These are phyloP conservation scores for Fusarium sp. DNA, from an alignment of 2,329 filamentous ascomycete species.

Conservation along the genomic window DNA sequence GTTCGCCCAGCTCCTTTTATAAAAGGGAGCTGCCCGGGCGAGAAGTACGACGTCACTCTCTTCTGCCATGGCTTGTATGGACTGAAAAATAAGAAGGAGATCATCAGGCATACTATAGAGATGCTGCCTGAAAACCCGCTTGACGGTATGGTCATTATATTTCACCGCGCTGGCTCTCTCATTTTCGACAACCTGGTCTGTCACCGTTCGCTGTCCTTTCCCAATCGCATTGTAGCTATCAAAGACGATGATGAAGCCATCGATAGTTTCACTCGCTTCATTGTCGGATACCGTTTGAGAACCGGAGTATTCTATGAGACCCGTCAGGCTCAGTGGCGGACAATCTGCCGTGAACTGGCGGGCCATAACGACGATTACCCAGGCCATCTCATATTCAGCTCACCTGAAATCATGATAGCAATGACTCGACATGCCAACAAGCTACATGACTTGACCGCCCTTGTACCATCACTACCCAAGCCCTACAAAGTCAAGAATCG, in stretches of 20 bases:
- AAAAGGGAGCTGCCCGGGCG: constrained; percentile 43
- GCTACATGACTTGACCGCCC: constrained; percentile 54
- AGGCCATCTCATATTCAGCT: constrained; percentile 57
- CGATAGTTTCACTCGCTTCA: constrained; percentile 63
- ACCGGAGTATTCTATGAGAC: constrained; percentile 45
- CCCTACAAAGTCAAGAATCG: constrained; percentile 59
- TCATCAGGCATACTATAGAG: constrained; percentile 58
- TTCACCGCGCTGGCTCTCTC: constrained; percentile 62
- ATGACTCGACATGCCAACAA: constrained; percentile 60
- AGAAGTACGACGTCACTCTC: constrained; percentile 65
- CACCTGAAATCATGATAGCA: constrained; percentile 60
- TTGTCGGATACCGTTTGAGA: constrained; percentile 57
- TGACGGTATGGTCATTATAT: constrained; percentile 61
- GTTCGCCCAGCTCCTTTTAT: constrained; percentile 52
- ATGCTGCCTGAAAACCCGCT: constrained; percentile 56
- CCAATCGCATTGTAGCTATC: constrained; percentile 56
- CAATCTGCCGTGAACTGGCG: constrained; percentile 61
- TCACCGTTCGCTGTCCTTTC: constrained; percentile 58
- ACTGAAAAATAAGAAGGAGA: constrained; percentile 59
- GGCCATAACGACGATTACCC: constrained; percentile 50
- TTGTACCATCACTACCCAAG: constrained; percentile 51
- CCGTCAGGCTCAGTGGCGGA: constrained; percentile 57
- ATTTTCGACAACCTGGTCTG: constrained; percentile 60
- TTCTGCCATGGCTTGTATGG: constrained; percentile 75
- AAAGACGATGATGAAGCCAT: constrained; percentile 56